These are phyloP conservation scores for Daldinia childiae DNA, from an alignment of 495 filamentous ascomycete species.

Conservation along the genomic window DNA sequence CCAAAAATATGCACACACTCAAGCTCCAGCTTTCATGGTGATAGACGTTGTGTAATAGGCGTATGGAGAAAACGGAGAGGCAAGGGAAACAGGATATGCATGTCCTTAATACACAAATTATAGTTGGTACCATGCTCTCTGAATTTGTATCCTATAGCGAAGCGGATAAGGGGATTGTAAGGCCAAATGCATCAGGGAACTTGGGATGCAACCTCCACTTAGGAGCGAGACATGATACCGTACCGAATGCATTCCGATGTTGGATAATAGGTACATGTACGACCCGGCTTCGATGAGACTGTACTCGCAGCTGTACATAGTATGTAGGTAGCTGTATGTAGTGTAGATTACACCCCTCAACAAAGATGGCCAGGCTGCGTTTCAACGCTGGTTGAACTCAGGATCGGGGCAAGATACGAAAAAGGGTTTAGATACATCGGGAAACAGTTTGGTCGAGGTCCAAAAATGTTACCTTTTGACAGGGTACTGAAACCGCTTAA, in stretches of 20 bases:
- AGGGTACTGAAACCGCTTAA: constrained; percentile 37
- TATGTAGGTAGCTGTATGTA: too few species aligned
- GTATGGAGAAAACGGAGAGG: constrained; percentile 34
- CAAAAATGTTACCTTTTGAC: constrained; percentile 33
- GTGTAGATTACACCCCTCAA: neutral
- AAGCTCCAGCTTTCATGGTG: constrained; percentile 32
- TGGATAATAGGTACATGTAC: constrained; percentile 15
- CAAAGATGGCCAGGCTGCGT: constrained; percentile 16
- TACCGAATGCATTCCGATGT: constrained; percentile 20
- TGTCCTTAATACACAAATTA: constrained; percentile 44
- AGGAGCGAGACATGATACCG: constrained; percentile 21
- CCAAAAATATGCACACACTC: constrained; percentile 40
- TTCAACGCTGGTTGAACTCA: constrained; percentile 35
- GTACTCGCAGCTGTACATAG: constrained; percentile 11
- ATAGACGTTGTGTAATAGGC: constrained; percentile 36
- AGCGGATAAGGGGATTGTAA: constrained; percentile 32
- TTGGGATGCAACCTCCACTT: constrained; percentile 40
- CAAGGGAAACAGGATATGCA: constrained; percentile 37
- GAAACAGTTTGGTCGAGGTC: constrained; percentile 31
- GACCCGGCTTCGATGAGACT: constrained; percentile 5
- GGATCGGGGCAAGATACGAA: constrained; percentile 35
- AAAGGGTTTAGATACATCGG: constrained; percentile 40
- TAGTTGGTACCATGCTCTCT: constrained; percentile 27
- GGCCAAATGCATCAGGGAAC: constrained; percentile 29
- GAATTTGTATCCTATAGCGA: constrained; percentile 19